A percentile compares a stretch with the other conserved stretches of the same genome.
Evolutionary conservation across 768 basidiomycete species (phyloP).

Genomic region (Royoungia palumana): DNA sequence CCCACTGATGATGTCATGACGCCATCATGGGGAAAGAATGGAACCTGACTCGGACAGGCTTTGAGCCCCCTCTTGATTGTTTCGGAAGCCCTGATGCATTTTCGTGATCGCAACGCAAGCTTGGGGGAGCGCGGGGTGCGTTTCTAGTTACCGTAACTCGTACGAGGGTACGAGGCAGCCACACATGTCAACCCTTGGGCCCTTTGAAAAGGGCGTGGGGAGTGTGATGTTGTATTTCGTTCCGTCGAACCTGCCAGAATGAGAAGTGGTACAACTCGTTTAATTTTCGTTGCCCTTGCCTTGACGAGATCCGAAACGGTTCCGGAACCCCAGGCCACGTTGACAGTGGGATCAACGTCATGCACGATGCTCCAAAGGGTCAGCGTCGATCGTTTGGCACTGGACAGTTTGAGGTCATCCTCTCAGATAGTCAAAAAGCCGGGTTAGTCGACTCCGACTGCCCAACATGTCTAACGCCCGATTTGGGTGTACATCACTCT

Average conservation of each 20-base stretch:
- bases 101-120: conserved; percentile 12
- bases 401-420: conserved; percentile 3
- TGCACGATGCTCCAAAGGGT: neutral
- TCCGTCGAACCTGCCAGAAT: too few relatives aligned
- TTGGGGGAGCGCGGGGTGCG: conserved; percentile 18
- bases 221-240: neutral
- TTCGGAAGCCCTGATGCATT: conserved; percentile 12
- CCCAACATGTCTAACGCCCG: too few relatives aligned
- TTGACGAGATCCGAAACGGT: conserved; percentile 12
- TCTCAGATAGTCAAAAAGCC: too few relatives aligned
- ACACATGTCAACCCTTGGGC: too few relatives aligned
- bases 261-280: too few relatives aligned
- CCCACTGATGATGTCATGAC: conserved; percentile 18
- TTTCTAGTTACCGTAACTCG: conserved; percentile 1
- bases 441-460: too few relatives aligned
- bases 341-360: conserved; percentile 10
- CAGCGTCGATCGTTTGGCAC: conserved; percentile 8
- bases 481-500: too few relatives aligned
- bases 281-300: neutral
- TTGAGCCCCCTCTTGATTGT: conserved; percentile 9
- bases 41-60: neutral
- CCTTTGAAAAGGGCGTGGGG: conserved; percentile 1
- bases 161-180: too few relatives aligned
- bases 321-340: conserved; percentile 1
- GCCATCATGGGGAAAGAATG: conserved; percentile 5